These are phyloP conservation scores for Arthrobotrys iridis DNA, from an alignment of 2,329 filamentous ascomycete species.

Conservation along the genomic window DNA sequence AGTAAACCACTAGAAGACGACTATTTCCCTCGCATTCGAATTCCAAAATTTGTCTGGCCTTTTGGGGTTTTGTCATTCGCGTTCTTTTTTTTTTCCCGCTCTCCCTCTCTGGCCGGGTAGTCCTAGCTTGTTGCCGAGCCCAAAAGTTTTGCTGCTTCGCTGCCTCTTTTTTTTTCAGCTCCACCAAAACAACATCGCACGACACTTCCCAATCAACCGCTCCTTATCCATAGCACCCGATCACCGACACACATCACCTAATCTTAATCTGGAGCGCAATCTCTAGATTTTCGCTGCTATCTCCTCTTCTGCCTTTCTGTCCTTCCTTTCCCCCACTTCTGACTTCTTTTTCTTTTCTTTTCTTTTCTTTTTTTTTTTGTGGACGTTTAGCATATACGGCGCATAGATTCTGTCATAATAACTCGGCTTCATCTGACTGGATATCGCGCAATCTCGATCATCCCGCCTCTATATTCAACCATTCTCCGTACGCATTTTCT, in stretches of 20 bases:
- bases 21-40: constrained; percentile 24
- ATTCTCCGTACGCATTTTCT: constrained; percentile 36
- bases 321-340: neutral
- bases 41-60: constrained; percentile 1
- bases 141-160: constrained; percentile 42
- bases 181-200: constrained; percentile 54
- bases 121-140: constrained; percentile 28
- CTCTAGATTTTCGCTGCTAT: constrained; percentile 15
- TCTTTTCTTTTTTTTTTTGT: neutral
- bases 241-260: neutral
- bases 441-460: constrained; percentile 54
- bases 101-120: constrained; percentile 3
- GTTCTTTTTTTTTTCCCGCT: constrained; percentile 13
- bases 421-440: constrained; percentile 46
- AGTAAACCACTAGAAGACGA: constrained; percentile 27
- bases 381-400: constrained; percentile 2
- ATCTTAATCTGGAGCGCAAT: constrained; percentile 24
- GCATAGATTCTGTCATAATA: constrained; percentile 13
- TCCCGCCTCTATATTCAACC: constrained; percentile 45
- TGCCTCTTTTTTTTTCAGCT: constrained; percentile 46
- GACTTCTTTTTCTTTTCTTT: constrained; percentile 5
- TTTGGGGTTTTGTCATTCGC: constrained; percentile 33
- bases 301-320: neutral
- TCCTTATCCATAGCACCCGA: constrained; percentile 9
- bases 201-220: constrained; percentile 21